These are phyloP conservation scores for Ophiostoma triangulosporum DNA, from an alignment of 2,329 filamentous ascomycete species.

Conservation along the genomic window DNA sequence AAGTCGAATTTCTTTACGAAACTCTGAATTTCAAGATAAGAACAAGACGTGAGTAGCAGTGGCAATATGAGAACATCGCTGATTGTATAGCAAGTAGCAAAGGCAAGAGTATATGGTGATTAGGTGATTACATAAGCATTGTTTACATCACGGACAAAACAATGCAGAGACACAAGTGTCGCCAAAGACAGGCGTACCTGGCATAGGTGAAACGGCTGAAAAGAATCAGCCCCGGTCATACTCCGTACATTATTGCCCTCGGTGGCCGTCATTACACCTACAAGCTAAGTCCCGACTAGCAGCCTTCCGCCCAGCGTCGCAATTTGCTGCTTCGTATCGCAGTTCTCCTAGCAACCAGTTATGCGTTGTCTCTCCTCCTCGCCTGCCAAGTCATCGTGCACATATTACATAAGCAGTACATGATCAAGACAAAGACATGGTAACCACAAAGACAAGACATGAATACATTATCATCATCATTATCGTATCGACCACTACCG, in stretches of 20 bases:
- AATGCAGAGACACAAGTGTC: neutral
- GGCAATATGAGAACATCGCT: too few relatives aligned
- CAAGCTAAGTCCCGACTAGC: too few relatives aligned
- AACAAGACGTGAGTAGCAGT: too few relatives aligned
- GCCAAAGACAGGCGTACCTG: too few relatives aligned
- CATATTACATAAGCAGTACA: neutral
- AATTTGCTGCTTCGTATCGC: neutral
- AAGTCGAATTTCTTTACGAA: neutral
- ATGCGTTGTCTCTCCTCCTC: neutral
- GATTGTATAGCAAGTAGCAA: too few relatives aligned
- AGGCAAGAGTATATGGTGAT: too few relatives aligned
- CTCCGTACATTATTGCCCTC: too few relatives aligned
- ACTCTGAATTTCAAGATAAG: neutral
- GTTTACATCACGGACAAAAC: neutral
- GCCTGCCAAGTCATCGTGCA: neutral
- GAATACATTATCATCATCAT: neutral
- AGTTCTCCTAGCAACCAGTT: slow-evolving; percentile 8
- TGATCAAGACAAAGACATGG: neutral
- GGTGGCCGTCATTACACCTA: too few relatives aligned
- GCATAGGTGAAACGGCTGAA: neutral
- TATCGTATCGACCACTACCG: slow-evolving; percentile 15
- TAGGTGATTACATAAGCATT: neutral
- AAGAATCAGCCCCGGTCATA: neutral
- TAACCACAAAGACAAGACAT: neutral
- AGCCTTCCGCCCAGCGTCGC: neutral